phyloP scores from a whole-genome alignment of 805 yeast genomes.

The Monosporozyma aquatica region DNA sequence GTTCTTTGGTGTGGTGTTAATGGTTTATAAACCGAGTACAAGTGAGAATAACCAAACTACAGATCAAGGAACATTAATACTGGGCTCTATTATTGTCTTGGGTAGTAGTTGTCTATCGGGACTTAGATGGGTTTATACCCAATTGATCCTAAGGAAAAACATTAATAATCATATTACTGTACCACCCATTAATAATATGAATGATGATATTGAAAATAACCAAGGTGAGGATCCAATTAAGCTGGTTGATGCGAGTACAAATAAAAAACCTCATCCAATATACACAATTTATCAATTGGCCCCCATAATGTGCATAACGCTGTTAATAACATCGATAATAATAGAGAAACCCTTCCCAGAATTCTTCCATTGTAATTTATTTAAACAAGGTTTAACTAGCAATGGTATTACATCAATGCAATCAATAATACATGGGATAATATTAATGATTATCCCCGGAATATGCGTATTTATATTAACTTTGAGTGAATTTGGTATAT shows the following conservation, averaged over 20 bases:
- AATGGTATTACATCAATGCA: background rate
- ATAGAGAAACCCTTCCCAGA: constrained; percentile 51
- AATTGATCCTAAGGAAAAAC: constrained; percentile 58
- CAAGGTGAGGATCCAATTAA: background rate
- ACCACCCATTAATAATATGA: background rate
- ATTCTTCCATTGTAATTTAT: constrained; percentile 18
- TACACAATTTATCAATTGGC: constrained; percentile 75
- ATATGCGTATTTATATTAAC: constrained; percentile 84
- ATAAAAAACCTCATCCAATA: constrained; percentile 54
- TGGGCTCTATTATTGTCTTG: constrained; percentile 70
- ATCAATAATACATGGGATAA: constrained; percentile 43
- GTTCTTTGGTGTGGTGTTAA: constrained; percentile 78
- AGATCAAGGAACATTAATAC: constrained; percentile 11
- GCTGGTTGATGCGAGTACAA: background rate
- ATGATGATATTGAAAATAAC: background rate
- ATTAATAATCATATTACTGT: constrained; percentile 30
- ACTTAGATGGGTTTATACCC: constrained; percentile 91
- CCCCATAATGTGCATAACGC: constrained; percentile 66
- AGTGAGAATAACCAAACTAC: constrained; percentile 6
- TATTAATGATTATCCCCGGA: constrained; percentile 71
- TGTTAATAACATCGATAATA: constrained; percentile 52
- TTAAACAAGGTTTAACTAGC: constrained; percentile 9
- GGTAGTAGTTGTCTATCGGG: constrained; percentile 79
- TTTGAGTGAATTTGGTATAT: constrained; percentile 71
- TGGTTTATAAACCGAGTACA: constrained; percentile 52